Base-by-base conservation (phyloP, 129 eudicot genomes). In the Artemisia argyi region DNA sequence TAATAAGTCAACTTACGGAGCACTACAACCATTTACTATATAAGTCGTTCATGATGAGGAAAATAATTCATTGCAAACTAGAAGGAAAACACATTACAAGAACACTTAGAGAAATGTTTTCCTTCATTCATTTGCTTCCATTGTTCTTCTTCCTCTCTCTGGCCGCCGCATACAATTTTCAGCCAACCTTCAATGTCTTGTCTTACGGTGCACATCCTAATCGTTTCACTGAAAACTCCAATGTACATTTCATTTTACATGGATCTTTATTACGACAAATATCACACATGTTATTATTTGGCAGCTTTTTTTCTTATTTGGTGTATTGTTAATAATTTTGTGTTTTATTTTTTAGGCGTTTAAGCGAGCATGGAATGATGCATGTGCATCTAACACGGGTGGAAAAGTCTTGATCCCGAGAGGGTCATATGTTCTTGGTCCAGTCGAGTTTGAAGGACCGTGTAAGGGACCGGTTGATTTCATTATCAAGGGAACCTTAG, bases 291-390 rank as follows among this genome's bases (percentile, higher is more conserved):
- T 35, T 35, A 35, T 35, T 35, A 6, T 35, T 2, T 39, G 9
- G 46, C 46, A 39, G 9, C 11, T 39, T 39, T 39, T 39, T 39
- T 39, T 39, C 2, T 7, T 7, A 35, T 11, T 39, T 39, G 46
- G 10, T 35, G 44, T 7, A 35, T 35, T 35, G 44, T 35, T 35
- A 10, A 35, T 35, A 35, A 35, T 35, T 35, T 6, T 35, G 44
- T 39, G 46, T 39, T 39, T 39, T 39, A 39, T 7, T 8, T 39
- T 39, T 2, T 39, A 91, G 94, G 86, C 95, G 20, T 91, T 91
- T 79, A 49, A 71, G 10, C 74, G 46, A 60, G 91, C 97, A 11
- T 91, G 97, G 97, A 39, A 55, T 0, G 86, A 79, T 56, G 97
- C 95, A 5, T 91, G 97, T 61, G 51, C 28, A 2, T 68, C 58